Evolutionary conservation across 1,139 yeast species (phyloP), one percentile per base, ranked within the genome.

Genomic region (Saccharomycopsis crataegensis): DNA sequence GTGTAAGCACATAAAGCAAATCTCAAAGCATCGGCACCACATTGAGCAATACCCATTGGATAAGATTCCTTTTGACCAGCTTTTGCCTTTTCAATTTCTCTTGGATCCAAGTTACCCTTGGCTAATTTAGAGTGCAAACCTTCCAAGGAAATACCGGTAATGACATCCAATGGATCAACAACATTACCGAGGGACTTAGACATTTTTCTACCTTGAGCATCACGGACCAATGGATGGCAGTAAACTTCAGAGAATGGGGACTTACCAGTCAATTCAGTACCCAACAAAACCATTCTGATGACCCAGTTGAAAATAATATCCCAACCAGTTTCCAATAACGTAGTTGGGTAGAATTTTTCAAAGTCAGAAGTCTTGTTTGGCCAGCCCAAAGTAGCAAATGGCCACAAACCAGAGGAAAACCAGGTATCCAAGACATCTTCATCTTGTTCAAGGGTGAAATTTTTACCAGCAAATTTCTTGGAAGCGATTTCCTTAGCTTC

Each of bases 221-320:
- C 99, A 74, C 99, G 90, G 50, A 93, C 97, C 70, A 93, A 83
- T 22, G 99, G 91, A 70, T 93, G 99, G 71, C 99, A 93, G 81
- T 90, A 93, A 32, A 93, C 98, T 72, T 93, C 98, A 64, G 81
- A 85, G 78, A 93, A 93, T 58, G 99, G 99, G 59, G 89, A 80
- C 57, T 84, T 76, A 51, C 97, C 98, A 40, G 96, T 88, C 69
- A 93, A 77, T 72, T 91, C 90, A 64, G 89, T 70, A 58, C 97
- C 94, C 66, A 93, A 75, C 75, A 93, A 80, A 61, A 93, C 85
- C 99, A 93, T 93, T 74, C 99, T 83, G 47, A 94, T 80, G 57
- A 93, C 98, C 99, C 99, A 93, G 84, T 93, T 93, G 81, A 93
- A 93, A 65, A 93, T 77, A 67, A 93, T 93, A 75, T 93, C 99